These are phyloP conservation scores for Micromonas pusilla DNA, from an alignment of 139 green algal genomes.

Conservation along the genomic window DNA sequence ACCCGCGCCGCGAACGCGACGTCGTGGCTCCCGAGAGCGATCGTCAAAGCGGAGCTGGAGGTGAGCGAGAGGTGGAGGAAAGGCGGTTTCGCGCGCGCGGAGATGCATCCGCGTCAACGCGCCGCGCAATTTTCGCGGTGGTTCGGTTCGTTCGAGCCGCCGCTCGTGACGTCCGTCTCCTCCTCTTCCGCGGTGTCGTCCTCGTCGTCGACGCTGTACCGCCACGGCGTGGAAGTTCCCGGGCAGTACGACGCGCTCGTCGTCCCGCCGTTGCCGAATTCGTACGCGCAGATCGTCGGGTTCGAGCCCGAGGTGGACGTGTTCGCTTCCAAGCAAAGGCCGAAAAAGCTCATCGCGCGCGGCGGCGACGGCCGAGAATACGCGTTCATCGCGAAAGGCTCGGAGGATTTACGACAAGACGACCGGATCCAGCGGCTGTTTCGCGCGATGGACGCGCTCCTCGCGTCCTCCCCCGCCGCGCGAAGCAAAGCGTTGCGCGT, in stretches of 20 bases:
- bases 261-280: not conserved
- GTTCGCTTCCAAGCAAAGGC: conserved; percentile 65
- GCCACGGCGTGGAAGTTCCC: not conserved
- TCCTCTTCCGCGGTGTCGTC: too few species aligned
- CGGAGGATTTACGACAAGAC: conserved; percentile 66
- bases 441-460: conserved; percentile 52
- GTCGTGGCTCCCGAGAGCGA: not conserved
- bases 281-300: not conserved
- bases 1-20: not conserved
- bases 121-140: not conserved
- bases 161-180: not conserved
- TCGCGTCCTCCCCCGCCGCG: not conserved
- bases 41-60: not conserved
- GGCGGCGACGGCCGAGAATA: conserved; percentile 37
- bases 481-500: conserved; percentile 37
- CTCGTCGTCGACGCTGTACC: too few species aligned
- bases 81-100: not conserved
- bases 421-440: conserved; percentile 62
- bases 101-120: not conserved
- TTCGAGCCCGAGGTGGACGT: conserved; percentile 31
- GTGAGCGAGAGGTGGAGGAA: not conserved
- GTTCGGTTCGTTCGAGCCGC: conserved; percentile 4
- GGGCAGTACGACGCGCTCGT: conserved; percentile 14
- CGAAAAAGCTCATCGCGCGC: conserved; percentile 57
- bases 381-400: conserved; percentile 51